Base-by-base conservation (phyloP, 495 filamentous ascomycete genomes). In the Bathelium albidoporum region DNA sequence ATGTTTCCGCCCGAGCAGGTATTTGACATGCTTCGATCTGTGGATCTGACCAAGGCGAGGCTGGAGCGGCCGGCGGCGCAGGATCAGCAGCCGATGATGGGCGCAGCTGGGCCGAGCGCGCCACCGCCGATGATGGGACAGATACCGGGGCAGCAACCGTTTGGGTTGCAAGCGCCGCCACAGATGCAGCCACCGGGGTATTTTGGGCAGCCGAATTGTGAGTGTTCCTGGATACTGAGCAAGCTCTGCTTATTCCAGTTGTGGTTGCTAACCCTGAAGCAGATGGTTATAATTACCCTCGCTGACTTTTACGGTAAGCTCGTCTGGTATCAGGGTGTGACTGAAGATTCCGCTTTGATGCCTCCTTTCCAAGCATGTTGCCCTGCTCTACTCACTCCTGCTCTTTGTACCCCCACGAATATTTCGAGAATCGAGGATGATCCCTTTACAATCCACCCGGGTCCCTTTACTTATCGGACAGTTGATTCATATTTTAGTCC, bases 1-100 rank as follows among this genome's bases (percentile, higher is more conserved):
- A 78, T 82, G 20, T 88, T 97, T 69, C 86, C 80, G 62, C 76
- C 92, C 4, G 81, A 83, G 64, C 83, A 81, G 65, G 78, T 95
- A 76, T 85, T 96, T 5, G 81, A 84, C 14, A 80, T 96, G 24
- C 74, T 98, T 31, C 83, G 82, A 31, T 80, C 82, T 59, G 82
- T 86, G 5, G 74, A 72, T 43, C 55, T 71, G 12, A 61, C 62
- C 7, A 18, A 22, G 18, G 77, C 80, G 28, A 80, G 76, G 75
- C 7, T 55, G 20, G 24, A 29, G 9, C 12, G 24, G 5, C 22
- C 22, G 2, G 22, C 49, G 20, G 49, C 22, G 49, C 49, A 55
- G n/a, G n/a, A n/a, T n/a, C n/a, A n/a, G n/a, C n/a, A n/a, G n/a
- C n/a, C n/a, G 49, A 20, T 29, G 20, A 55, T 29, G 24, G 49